These are phyloP conservation scores for Kluyveromyces sp. DNA, from an alignment of 1,139 yeast genomes.

Conservation along the genomic window DNA sequence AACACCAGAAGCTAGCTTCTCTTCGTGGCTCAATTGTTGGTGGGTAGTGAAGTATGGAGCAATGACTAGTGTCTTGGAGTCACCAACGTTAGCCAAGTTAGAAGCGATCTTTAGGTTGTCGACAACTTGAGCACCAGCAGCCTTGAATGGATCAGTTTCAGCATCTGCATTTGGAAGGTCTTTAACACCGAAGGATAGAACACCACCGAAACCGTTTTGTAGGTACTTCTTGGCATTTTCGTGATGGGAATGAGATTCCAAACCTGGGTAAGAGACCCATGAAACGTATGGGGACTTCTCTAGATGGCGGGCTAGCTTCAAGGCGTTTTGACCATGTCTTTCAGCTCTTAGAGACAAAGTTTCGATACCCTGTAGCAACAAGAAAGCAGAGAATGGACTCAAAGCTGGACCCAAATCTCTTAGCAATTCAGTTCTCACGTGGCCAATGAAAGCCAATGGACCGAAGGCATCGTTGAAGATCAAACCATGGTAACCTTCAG, in stretches of 20 bases:
- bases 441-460: slow-evolving; percentile 68
- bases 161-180: slow-evolving; percentile 40
- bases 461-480: slow-evolving; percentile 78
- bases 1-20: slow-evolving; percentile 76
- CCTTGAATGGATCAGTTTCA: slow-evolving; percentile 50
- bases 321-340: slow-evolving; percentile 82
- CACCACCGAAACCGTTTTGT: slow-evolving; percentile 74
- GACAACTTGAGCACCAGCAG: slow-evolving; percentile 74
- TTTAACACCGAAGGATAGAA: slow-evolving; percentile 82
- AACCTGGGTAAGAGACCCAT: slow-evolving; percentile 91
- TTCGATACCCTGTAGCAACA: slow-evolving; percentile 84
- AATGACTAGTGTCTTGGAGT: slow-evolving; percentile 86
- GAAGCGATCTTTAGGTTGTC: slow-evolving; percentile 78
- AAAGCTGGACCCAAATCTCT: slow-evolving; percentile 89
- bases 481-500: slow-evolving; percentile 90
- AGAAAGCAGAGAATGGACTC: slow-evolving; percentile 84
- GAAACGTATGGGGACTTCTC: slow-evolving; percentile 65
- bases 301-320: slow-evolving; percentile 69
- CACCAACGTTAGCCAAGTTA: slow-evolving; percentile 95
- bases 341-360: slow-evolving; percentile 89
- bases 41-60: slow-evolving; percentile 96
- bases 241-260: slow-evolving; percentile 75
- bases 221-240: slow-evolving; percentile 77
- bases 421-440: slow-evolving; percentile 74
- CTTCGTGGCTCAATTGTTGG: slow-evolving; percentile 78